Conservation (phyloP, 305 asterid genomes). For the Withania somnifera region DNA sequence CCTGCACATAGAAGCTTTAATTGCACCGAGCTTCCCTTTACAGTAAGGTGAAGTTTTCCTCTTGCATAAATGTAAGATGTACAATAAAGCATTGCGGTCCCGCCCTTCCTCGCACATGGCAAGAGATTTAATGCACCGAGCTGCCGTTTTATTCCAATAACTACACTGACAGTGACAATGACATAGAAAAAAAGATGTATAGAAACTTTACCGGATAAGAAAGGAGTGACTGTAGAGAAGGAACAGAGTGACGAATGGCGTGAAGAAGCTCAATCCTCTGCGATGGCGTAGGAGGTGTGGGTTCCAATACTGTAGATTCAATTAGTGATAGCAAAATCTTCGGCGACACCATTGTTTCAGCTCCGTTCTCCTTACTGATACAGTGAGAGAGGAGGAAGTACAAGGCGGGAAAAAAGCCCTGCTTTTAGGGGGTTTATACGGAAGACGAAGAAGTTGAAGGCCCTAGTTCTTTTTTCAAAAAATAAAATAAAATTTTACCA, state of each 20-base stretch:
- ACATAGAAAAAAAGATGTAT: too few species aligned
- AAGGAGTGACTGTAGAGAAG: constrained; percentile 56
- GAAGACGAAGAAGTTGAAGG: background rate
- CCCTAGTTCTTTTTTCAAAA: background rate
- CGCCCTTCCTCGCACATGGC: too few species aligned
- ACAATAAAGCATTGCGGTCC: too few species aligned
- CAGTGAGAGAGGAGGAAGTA: background rate
- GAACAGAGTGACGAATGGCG: constrained; percentile 62
- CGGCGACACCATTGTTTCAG: constrained; percentile 50
- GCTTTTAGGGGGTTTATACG: background rate
- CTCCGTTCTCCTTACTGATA: background rate
- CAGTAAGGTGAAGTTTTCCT: too few species aligned
- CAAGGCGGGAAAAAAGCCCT: constrained; percentile 5
- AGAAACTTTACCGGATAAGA: constrained; percentile 44
- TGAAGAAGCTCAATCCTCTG: constrained; percentile 77
- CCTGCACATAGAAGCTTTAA: too few species aligned
- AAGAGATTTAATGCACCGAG: too few species aligned
- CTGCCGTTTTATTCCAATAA: too few species aligned
- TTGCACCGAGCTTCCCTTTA: too few species aligned
- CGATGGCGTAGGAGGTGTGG: constrained; percentile 56
- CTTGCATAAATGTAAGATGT: too few species aligned
- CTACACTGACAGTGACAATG: too few species aligned
- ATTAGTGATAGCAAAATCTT: constrained; percentile 51
- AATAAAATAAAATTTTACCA: too few species aligned
- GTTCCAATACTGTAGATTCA: constrained; percentile 50